Base-by-base conservation (phyloP, 2,329 filamentous ascomycete species). In the Talaromyces sp. region DNA sequence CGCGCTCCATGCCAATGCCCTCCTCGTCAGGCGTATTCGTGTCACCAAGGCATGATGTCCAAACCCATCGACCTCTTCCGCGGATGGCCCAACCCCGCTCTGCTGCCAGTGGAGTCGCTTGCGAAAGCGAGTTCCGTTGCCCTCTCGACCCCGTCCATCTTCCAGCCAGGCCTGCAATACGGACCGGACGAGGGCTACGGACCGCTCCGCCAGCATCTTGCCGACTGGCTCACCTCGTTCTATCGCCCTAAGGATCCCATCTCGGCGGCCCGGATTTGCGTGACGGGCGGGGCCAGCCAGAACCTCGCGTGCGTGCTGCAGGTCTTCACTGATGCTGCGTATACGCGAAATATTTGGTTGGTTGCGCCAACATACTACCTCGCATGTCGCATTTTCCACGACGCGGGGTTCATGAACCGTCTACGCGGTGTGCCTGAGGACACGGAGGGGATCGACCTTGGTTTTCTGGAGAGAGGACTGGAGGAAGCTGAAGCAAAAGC, bases 251-350 rank as follows among this genome's bases (percentile, higher is more conserved):
- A 41, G 12, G 65, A 74, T 3, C 71, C 76, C 2, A 77, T 86
- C 51, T 68, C 75, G 14, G 69, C 81, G 3, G 80, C 85, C 2
- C 82, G 90, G 32, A 88, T 96, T 58, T 89, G 87, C 70, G 88
- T 96, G 70, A 90, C 90, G 0, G 91, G 92, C 51, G 92, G 92
- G 17, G 92, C 92, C 3, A 90, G 86, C 65, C 92, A 96, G 79
- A 92, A 88, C 70, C 73, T 96, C 2, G 91, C 89, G 0, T 89
- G 86, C 68, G 77, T 96, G 3, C 77, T 96, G 55, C 85, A 89
- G 72, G 89, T 89, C 31, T 96, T 89, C 69, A 89, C 91, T 0
- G 92, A 96, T 71, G 89, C 90, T 0, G 74, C 80, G 2, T 88
- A 87, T 68, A 96, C 92, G 1, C 80, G 83, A 52, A 85, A 85